These are phyloP conservation scores for Talaromyces islandicus DNA, from an alignment of 2,329 filamentous ascomycete species.

Conservation along the genomic window DNA sequence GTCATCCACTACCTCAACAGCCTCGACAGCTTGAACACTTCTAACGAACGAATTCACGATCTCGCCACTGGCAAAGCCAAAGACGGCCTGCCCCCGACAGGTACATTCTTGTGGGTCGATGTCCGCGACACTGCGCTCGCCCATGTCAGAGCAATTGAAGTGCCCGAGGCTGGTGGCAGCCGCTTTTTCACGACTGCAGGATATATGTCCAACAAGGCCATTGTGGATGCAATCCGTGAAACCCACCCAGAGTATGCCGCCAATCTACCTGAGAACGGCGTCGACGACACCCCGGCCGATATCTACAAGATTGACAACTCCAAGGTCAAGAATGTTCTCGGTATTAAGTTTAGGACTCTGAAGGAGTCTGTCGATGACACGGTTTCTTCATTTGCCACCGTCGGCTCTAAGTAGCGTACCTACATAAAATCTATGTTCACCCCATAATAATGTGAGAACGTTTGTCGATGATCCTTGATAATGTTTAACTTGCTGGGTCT, in stretches of 20 bases:
- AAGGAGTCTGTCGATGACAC: slow-evolving; percentile 34
- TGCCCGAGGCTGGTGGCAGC: slow-evolving; percentile 39
- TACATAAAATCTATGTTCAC: not conserved
- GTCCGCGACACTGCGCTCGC: slow-evolving; percentile 45
- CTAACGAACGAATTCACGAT: slow-evolving; percentile 61
- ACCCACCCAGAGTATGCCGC: slow-evolving; percentile 36
- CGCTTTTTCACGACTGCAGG: slow-evolving; percentile 41
- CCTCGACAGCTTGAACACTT: slow-evolving; percentile 64
- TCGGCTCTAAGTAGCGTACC: slow-evolving; percentile 20
- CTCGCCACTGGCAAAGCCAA: slow-evolving; percentile 59
- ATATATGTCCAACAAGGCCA: slow-evolving; percentile 35
- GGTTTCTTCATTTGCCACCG: slow-evolving; percentile 27
- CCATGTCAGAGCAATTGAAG: slow-evolving; percentile 42
- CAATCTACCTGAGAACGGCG: slow-evolving; percentile 33
- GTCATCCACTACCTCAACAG: slow-evolving; percentile 58
- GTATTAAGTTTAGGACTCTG: slow-evolving; percentile 34
- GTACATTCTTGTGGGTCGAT: slow-evolving; percentile 54
- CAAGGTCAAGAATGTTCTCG: slow-evolving; percentile 35
- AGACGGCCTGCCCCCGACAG: slow-evolving; percentile 52
- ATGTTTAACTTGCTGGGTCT: not conserved
- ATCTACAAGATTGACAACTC: slow-evolving; percentile 33
- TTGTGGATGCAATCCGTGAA: slow-evolving; percentile 37
- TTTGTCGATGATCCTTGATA: not conserved
- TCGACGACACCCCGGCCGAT: slow-evolving; percentile 23
- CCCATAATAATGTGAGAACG: not conserved